Evolutionary conservation across 2,329 filamentous ascomycete genomes (phyloP).

Genomic region (Hypoxylon sp.): DNA sequence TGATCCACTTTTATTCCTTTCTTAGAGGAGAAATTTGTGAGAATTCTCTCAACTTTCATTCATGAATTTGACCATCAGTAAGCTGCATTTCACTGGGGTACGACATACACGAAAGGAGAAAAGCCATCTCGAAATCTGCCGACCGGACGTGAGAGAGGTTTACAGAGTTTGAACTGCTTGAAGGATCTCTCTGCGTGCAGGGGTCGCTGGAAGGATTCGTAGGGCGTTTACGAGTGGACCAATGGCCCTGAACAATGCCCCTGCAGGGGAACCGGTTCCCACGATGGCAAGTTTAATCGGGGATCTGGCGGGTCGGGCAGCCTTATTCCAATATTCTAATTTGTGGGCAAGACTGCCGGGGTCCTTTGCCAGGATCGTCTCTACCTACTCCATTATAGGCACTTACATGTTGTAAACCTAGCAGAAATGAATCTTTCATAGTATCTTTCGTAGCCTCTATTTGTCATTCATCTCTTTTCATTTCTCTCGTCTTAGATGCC

Average conservation of each 20-base stretch:
- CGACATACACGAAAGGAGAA: background rate
- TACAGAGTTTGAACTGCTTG: conserved; percentile 13
- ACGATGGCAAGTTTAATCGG: conserved; percentile 8
- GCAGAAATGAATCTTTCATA: conserved; percentile 19
- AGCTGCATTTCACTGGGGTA: background rate
- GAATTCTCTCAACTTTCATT: background rate
- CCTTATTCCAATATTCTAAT: conserved; percentile 6
- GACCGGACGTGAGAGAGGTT: background rate
- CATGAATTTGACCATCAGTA: background rate
- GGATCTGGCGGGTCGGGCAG: conserved; percentile 5
- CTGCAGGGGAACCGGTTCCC: conserved; percentile 24
- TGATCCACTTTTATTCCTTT: no score
- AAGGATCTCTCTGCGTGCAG: conserved; percentile 25
- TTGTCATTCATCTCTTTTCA: background rate
- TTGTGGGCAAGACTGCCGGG: conserved; percentile 14
- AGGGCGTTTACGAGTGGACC: conserved; percentile 15
- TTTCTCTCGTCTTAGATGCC: conserved; percentile 18
- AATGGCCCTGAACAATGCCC: conserved; percentile 12
- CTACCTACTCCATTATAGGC: background rate
- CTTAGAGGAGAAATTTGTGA: no score
- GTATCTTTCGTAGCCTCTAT: conserved; percentile 5
- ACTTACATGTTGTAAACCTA: conserved; percentile 3
- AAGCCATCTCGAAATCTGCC: conserved; percentile 11
- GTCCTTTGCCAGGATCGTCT: conserved; percentile 2
- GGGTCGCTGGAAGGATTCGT: conserved; percentile 12